A percentile compares a stretch with the other conserved stretches of the same genome.
phyloP scores from a whole-genome alignment of 345 rosid genomes.

The Dovyalis caffra region DNA sequence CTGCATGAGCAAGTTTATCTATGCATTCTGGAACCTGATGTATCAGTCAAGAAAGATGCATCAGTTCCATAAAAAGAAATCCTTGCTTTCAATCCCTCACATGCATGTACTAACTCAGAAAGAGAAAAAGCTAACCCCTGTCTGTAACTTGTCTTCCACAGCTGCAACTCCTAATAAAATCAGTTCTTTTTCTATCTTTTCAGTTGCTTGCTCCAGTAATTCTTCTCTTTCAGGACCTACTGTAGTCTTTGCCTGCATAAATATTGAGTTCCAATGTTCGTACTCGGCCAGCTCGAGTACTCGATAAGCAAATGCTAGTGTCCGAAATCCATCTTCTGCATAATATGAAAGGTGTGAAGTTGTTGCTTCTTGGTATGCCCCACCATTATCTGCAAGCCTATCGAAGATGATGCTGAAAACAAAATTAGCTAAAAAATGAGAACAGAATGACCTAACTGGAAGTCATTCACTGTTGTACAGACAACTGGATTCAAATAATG shows the following conservation, averaged over 20 bases:
- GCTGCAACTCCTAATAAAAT: conserved; percentile 67
- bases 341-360: conserved; percentile 52
- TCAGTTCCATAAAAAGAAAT: not conserved
- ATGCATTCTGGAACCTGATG: conserved; percentile 81
- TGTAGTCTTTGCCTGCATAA: conserved; percentile 58
- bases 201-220: conserved; percentile 60
- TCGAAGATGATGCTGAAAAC: conserved; percentile 64
- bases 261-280: conserved; percentile 47
- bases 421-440: not conserved
- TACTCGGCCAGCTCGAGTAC: conserved; percentile 48
- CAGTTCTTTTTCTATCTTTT: conserved; percentile 68
- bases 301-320: conserved; percentile 67
- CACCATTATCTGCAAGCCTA: conserved; percentile 62
- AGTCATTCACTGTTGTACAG: not conserved
- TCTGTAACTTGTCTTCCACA: conserved; percentile 81
- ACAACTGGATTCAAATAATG: not conserved
- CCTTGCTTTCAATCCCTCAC: not conserved
- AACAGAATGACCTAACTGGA: not conserved
- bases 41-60: conserved; percentile 5
- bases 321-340: conserved; percentile 75
- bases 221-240: conserved; percentile 69
- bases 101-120: not conserved
- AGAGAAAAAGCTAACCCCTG: conserved; percentile 54
- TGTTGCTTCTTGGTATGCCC: conserved; percentile 44
- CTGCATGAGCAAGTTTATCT: conserved; percentile 88